Evolutionary conservation across 805 yeast species (phyloP), one percentile per base, ranked within the genome.

Genomic region (Candida anglica): DNA sequence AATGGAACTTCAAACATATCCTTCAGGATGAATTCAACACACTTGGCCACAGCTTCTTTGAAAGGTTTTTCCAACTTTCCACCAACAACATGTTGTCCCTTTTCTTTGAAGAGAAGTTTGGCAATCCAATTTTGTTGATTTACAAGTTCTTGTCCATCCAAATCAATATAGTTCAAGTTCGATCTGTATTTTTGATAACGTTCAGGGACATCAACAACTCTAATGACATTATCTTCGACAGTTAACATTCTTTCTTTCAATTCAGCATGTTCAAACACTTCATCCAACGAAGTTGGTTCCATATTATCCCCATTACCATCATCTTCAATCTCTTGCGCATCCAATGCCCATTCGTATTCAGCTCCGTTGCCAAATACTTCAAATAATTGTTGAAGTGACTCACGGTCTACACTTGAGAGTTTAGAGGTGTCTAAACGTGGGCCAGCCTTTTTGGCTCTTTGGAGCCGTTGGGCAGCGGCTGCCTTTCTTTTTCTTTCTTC

Each of bases 361-460:
- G 81, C 88, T 33, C 98, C 98, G 57, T 88, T 94, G 44, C 98
- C 98, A 55, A 93, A 93, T 10, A 93, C 86, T 56, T 93, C 98
- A 51, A 80, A 88, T 53, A 93, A 75, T 58, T 91, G 97, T 51
- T 87, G 93, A 43, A 91, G 75, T 55, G 86, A 86, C 49, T 93
- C 98, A 36, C 93, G 81, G 48, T 93, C 96, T 63, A 50, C 86
- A 73, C 41, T 75, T 1, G 81, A 69, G 26, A 77, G 64, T 45
- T 76, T 77, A 4, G 78, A 66, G 9, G 83, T 77, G 47, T 75
- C 73, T 56, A 77, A 63, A 47, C 73, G 53, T 16, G 70, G 70
- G 3, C 66, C 67, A 37, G 53, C 46, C 39, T 52, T 52, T 35
- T 52, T 53, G 13, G 56, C 52, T 32, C 55, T 51, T 43, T 60